Conservation (phyloP, 2,329 filamentous ascomycete genomes). For the Diaporthe batatas region DNA sequence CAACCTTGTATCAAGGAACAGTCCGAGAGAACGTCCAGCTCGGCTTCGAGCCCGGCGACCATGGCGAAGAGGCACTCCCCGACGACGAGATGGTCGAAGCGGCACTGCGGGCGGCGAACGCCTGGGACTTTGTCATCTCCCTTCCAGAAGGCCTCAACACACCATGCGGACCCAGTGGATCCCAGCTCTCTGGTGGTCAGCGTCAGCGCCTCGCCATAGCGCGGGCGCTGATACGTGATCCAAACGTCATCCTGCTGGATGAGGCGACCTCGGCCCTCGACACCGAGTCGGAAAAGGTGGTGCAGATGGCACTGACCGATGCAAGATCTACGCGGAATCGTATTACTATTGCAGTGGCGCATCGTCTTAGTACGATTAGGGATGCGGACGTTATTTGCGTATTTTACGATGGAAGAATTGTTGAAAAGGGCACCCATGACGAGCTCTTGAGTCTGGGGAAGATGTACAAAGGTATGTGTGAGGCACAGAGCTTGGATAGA, state of each 20-base stretch:
- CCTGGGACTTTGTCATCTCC: constrained; percentile 46
- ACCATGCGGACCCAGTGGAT: constrained; percentile 16
- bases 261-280: constrained; percentile 71
- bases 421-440: constrained; percentile 50
- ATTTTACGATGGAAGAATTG: constrained; percentile 49
- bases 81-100: constrained; percentile 46
- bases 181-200: constrained; percentile 38
- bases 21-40: constrained; percentile 51
- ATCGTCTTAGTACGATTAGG: constrained; percentile 68
- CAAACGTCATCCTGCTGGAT: constrained; percentile 51
- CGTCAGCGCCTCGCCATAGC: constrained; percentile 40
- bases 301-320: constrained; percentile 47
- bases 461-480: constrained; percentile 35
- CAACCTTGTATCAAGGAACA: constrained; percentile 67
- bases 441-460: constrained; percentile 9
- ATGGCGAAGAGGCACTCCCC: constrained; percentile 24
- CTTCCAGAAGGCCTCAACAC: constrained; percentile 40
- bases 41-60: constrained; percentile 45
- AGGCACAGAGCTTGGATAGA: constrained; percentile 20
- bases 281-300: constrained; percentile 71
- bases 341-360: constrained; percentile 77
- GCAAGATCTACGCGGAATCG: constrained; percentile 63
- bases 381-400: constrained; percentile 58
- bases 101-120: constrained; percentile 49
- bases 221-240: constrained; percentile 33